Conservation (phyloP, 208 protist genomes). For the Paratrypanosoma confusum region DNA sequence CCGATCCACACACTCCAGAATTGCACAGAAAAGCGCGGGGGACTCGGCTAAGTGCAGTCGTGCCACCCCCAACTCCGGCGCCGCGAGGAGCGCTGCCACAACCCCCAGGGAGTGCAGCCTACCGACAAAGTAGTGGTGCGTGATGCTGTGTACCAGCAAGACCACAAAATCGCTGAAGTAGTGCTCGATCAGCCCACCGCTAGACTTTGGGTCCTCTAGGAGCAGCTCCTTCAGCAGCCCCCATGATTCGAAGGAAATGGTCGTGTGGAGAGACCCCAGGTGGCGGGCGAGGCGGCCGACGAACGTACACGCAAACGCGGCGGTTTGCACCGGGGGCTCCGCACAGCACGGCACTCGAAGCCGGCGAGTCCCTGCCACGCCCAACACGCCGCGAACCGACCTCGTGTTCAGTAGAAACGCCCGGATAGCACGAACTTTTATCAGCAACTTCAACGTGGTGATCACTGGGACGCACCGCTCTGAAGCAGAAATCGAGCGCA, state of each 20-base stretch:
- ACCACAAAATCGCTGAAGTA: constrained; percentile 21
- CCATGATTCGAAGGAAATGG: constrained; percentile 41
- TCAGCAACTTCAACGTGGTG: too few relatives aligned
- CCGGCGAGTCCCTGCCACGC: too few relatives aligned
- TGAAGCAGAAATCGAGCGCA: too few relatives aligned
- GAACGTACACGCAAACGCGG: constrained; percentile 10
- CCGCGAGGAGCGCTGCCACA: constrained; percentile 17
- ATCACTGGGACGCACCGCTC: too few relatives aligned
- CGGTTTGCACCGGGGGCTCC: neutral
- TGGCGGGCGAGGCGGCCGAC: constrained; percentile 14
- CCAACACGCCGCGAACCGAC: too few relatives aligned
- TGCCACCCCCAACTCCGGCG: constrained; percentile 13
- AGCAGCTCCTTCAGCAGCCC: constrained; percentile 23
- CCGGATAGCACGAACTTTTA: too few relatives aligned
- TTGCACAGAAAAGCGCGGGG: constrained; percentile 42
- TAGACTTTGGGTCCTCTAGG: constrained; percentile 14
- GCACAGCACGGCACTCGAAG: too few relatives aligned
- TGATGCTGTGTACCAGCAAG: constrained; percentile 8
- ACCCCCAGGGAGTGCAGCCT: constrained; percentile 21
- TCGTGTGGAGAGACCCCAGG: constrained; percentile 10
- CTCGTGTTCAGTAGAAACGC: too few relatives aligned
- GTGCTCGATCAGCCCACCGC: constrained; percentile 18
- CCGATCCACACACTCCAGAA: too few relatives aligned
- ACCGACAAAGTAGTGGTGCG: constrained; percentile 15
- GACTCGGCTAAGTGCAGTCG: constrained; percentile 31